phyloP scores from a whole-genome alignment of 2,329 filamentous ascomycete species.

The Colletotrichum sp. region DNA sequence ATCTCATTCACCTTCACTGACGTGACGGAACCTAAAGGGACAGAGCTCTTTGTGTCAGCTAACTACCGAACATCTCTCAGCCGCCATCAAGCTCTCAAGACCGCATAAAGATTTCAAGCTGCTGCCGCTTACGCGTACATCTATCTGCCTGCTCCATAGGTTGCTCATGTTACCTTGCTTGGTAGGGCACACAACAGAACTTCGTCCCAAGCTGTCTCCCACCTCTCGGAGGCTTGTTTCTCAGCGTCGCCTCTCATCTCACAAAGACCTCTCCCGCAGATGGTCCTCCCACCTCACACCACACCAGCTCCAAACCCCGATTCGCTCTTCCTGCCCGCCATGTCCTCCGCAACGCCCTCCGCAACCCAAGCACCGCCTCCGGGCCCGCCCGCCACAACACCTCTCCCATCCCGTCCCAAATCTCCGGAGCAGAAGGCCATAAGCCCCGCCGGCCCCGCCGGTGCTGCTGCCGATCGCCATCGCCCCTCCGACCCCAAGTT shows the following conservation, averaged over 20 bases:
- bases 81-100: neutral
- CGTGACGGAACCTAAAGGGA: neutral
- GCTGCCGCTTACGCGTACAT: neutral
- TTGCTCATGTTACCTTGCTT: neutral
- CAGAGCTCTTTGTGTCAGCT: neutral
- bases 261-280: neutral
- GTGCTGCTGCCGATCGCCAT: neutral
- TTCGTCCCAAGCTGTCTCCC: neutral
- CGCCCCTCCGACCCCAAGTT: neutral
- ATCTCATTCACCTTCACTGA: neutral
- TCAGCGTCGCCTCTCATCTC: neutral
- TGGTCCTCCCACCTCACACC: slow-evolving; percentile 15
- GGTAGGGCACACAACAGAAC: neutral
- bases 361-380: neutral
- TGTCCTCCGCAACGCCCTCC: slow-evolving; percentile 11
- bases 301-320: slow-evolving; percentile 10
- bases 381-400: slow-evolving; percentile 4
- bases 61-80: neutral
- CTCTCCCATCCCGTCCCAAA: slow-evolving; percentile 8
- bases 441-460: neutral
- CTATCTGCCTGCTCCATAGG: neutral
- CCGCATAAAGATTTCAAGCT: neutral
- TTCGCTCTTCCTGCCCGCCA: slow-evolving; percentile 18
- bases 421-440: neutral
- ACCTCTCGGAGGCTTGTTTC: neutral